Base-by-base conservation (phyloP, 2,329 filamentous ascomycete species). In the Botrytis aclada region DNA sequence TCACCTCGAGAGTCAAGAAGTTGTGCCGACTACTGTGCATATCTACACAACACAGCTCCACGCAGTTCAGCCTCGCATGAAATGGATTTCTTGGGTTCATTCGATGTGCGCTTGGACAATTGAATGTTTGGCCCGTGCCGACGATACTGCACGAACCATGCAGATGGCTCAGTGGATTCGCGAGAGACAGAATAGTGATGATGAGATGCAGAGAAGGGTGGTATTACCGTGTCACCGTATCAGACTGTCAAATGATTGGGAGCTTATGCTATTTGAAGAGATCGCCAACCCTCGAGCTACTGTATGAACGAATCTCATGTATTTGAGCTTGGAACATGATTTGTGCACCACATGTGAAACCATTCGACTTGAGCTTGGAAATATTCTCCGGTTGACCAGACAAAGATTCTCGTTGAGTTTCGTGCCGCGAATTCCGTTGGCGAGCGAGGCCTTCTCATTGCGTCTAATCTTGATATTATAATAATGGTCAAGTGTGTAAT, bases 21-120 rank as follows among this genome's bases (percentile, higher is more conserved):
- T 29, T 37, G 25, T 66, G 25, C 22, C n/a, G n/a, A 37, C 51
- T 54, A 16, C 51, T 54, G 14, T 54, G 51, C n/a, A 54, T 54
- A 47, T 9, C 37, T 39, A 45, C 47, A n/a, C n/a, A n/a, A n/a
- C n/a, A 54, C 14, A 41, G 34, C 45, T n/a, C 25, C 16, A 9
- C 47, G 16, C 64, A 34, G 64, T 32, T 29, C 63, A 66, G 63
- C 43, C 20, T 66, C 45, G 63, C 45, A 56, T 67, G 34, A n/a
- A 56, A 1, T 25, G 20, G 20, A 39, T 54, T 51, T n/a, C 14
- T 16, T 16, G 32, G 43, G 64, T 54, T 51, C 41, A 61, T 39
- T 61, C 51, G 43, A 41, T 72, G 62, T 66, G 67, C 54, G 70
- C 63, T 72, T 72, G 70, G 70, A 51, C 62, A 72, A 14, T 7